Percentiles rank a stretch among this genome's conserved stretches.
phyloP scores from a whole-genome alignment of 257 asterid species.

The Scutellaria barbata region DNA sequence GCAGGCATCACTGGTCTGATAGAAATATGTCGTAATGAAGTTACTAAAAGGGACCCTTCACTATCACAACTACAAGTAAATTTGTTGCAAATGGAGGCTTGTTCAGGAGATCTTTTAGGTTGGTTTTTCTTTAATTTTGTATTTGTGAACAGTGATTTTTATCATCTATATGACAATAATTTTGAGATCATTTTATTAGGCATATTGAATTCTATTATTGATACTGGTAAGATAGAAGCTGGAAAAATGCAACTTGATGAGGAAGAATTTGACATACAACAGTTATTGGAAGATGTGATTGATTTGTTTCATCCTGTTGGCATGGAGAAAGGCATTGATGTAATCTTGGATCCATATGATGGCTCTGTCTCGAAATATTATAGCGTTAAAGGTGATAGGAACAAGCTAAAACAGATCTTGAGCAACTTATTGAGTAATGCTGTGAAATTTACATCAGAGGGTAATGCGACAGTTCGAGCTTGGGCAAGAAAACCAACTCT shows the following conservation, averaged over 20 bases:
- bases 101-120: conserved; percentile 62
- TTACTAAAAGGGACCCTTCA: conserved; percentile 34
- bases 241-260: conserved; percentile 69
- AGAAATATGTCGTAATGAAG: conserved; percentile 45
- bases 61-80: conserved; percentile 43
- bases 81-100: conserved; percentile 52
- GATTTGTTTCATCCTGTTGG: conserved; percentile 63
- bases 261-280: conserved; percentile 61
- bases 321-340: conserved; percentile 71
- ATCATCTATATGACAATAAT: too few relatives aligned
- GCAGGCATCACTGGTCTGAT: conserved; percentile 66
- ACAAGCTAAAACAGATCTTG: conserved; percentile 69
- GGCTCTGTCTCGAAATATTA: conserved; percentile 49
- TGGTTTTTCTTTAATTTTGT: conserved; percentile 2
- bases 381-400: conserved; percentile 63
- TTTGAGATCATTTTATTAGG: conserved; percentile 37
- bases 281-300: conserved; percentile 66
- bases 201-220: conserved; percentile 71
- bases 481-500: conserved; percentile 59
- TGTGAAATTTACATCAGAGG: conserved; percentile 72
- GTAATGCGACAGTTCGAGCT: conserved; percentile 65
- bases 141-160: too few relatives aligned
- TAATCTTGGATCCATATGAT: conserved; percentile 67
- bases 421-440: conserved; percentile 77
- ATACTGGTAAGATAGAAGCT: conserved; percentile 67